Base-by-base conservation (phyloP, 768 basidiomycete species). In the Collybia mongolica region DNA sequence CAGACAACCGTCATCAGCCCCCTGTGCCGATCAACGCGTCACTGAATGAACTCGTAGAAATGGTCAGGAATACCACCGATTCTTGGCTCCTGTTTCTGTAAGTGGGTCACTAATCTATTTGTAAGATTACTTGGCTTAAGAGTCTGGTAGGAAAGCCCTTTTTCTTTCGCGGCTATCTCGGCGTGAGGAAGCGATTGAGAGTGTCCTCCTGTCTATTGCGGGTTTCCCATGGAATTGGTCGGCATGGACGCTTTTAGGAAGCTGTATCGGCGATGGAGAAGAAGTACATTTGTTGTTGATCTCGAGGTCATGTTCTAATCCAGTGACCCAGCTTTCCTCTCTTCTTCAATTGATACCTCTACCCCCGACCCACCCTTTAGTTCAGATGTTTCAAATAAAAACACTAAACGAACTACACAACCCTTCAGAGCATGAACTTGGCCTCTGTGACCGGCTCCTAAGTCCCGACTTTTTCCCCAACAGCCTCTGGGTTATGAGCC, bases 181-280 rank as follows among this genome's bases (percentile, higher is more conserved):
- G 52, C 80, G 93, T 20, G 85, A 91, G 52, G 89, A 93, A 62
- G 93, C 96, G 1, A 88, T 96, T 11, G 93, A 95, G 63, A 79
- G 75, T 56, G 80, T 83, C 12, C 72, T 97, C 15, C 68, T 82
- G 28, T 94, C 93, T 11, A 84, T 96, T 38, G 75, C 78, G 32
- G 76, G 77, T 5, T 91, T 86, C 60, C 87, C 90, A 11, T 98
- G 91, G 85, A 98, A 98, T 63, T 98, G 95, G 94, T 88, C 90
- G 22, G 74, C 84, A n/a, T 98, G 94, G 94, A 71, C 80, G 6
- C 76, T 93, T 38, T 73, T 98, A n/a, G 79, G 80, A 2, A 83
- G 82, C 46, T 89, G 90, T 61, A 77, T 94, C 26, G 80, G 82
- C 12, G 91, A 93, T 54, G 83, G 83, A 14, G 90, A 93, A 70